A percentile compares a stretch with the other conserved stretches of the same genome.
phyloP scores from a whole-genome alignment of 192 early-diverging fungal species.

The Coemansia sp. region DNA sequence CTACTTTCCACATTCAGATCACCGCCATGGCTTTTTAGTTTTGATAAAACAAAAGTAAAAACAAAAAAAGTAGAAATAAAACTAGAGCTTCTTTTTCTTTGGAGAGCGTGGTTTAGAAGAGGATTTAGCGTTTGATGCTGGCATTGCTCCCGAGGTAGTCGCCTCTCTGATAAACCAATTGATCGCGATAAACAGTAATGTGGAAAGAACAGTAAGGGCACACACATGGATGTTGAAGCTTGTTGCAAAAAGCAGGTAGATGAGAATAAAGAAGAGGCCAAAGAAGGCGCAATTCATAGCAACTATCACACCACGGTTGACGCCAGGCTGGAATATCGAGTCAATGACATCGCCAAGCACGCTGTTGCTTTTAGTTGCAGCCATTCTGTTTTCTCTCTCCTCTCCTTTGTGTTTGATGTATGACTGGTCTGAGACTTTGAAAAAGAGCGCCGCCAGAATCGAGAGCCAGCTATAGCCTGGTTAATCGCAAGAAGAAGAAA shows the following conservation, averaged over 20 bases:
- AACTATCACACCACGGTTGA: conserved; percentile 54
- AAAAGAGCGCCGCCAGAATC: too few species aligned
- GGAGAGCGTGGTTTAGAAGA: not conserved
- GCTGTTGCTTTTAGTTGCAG: conserved; percentile 20
- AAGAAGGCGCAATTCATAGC: conserved; percentile 52
- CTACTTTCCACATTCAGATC: not conserved
- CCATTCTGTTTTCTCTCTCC: not conserved
- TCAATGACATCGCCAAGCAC: conserved; percentile 52
- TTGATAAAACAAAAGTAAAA: not conserved
- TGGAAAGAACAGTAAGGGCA: conserved; percentile 36
- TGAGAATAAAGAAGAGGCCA: conserved; percentile 44
- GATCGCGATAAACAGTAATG: conserved; percentile 40
- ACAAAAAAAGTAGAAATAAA: not conserved
- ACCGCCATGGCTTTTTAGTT: not conserved
- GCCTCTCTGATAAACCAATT: conserved; percentile 48
- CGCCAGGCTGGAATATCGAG: conserved; percentile 56
- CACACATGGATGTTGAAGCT: conserved; percentile 52
- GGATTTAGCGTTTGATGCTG: conserved; percentile 5
- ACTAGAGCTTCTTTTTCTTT: conserved; percentile 45
- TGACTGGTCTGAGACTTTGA: too few species aligned
- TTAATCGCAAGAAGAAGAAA: too few species aligned
- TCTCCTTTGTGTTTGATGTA: not conserved
- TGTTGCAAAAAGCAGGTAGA: conserved; percentile 45
- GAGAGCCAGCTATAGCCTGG: too few species aligned
- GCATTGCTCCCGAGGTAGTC: conserved; percentile 9